These are phyloP conservation scores for Tuber magnatum DNA, from an alignment of 495 filamentous ascomycete species.

Conservation along the genomic window DNA sequence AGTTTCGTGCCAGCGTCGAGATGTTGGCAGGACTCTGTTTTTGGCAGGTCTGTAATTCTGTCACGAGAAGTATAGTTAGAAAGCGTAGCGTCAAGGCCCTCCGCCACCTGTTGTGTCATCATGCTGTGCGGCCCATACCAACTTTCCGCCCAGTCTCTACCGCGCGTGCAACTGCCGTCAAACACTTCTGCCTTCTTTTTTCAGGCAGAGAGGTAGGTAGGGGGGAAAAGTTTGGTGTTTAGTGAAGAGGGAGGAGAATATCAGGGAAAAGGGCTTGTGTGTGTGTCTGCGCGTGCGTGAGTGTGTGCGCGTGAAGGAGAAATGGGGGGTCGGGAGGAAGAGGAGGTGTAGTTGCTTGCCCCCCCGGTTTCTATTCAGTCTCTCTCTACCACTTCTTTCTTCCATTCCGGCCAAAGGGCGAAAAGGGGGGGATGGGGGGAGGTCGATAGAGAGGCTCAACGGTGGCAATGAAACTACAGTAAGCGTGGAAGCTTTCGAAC, in stretches of 20 bases:
- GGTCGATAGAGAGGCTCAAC: background rate
- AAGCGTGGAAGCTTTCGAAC: conserved; percentile 5
- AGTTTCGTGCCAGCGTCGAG: conserved; percentile 11
- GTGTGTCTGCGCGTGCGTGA: background rate
- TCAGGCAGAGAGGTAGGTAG: background rate
- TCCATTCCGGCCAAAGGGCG: background rate
- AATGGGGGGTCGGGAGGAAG: background rate
- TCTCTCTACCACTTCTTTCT: background rate
- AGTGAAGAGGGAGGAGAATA: background rate
- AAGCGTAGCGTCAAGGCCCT: conserved; percentile 11
- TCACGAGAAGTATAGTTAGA: conserved; percentile 19
- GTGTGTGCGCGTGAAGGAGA: conserved; percentile 1
- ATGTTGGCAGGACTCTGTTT: conserved; percentile 20
- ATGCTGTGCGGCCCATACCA: conserved; percentile 26
- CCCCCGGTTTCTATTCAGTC: background rate
- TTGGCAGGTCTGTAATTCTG: background rate
- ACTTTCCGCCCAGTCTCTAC: conserved; percentile 10
- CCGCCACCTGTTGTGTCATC: conserved; percentile 32
- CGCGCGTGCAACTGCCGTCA: conserved; percentile 20
- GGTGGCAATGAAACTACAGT: background rate
- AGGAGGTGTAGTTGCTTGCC: background rate
- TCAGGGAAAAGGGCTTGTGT: background rate
- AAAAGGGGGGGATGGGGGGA: background rate
- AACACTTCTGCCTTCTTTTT: conserved; percentile 28
- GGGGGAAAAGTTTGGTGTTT: background rate